phyloP scores from a whole-genome alignment of 164 flowering plant species.

The Vitis amurensis region DNA sequence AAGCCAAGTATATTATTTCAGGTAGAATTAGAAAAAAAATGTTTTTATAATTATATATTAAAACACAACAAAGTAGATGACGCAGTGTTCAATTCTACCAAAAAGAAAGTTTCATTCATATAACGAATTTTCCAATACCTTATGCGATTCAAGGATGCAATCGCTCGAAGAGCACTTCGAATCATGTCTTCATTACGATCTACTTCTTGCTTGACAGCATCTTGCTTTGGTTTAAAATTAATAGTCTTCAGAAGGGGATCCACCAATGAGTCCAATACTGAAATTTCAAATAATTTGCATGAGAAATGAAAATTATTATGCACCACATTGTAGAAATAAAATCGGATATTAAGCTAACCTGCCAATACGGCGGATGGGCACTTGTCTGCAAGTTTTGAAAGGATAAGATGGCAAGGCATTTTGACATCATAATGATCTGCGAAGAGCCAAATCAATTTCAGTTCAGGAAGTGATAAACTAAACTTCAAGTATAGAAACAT shows the following conservation, averaged over 20 bases:
- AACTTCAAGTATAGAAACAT: background rate
- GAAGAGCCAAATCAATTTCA: slow-evolving; percentile 11
- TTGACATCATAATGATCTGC: slow-evolving; percentile 99
- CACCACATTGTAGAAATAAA: background rate
- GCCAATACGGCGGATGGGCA: slow-evolving; percentile 97
- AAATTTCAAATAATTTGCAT: slow-evolving; percentile 1
- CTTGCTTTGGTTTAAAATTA: slow-evolving; percentile 87
- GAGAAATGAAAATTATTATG: background rate
- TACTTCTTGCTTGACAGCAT: slow-evolving; percentile 99
- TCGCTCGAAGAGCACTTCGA: slow-evolving; percentile 92
- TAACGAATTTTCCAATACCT: slow-evolving; percentile 40
- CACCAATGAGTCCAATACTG: slow-evolving; percentile 96
- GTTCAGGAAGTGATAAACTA: background rate
- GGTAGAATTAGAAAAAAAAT: too few relatives aligned
- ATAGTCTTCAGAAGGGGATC: slow-evolving; percentile 96
- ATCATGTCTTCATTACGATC: slow-evolving; percentile 99
- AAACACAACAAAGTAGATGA: too few relatives aligned
- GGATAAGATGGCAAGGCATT: slow-evolving; percentile 99
- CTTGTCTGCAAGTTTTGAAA: slow-evolving; percentile 95
- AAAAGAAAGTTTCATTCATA: too few relatives aligned
- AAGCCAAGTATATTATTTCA: too few relatives aligned
- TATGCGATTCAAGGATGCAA: slow-evolving; percentile 87
- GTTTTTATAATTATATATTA: too few relatives aligned
- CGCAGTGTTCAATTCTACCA: too few relatives aligned
- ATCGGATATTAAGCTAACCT: slow-evolving; percentile 41